Evolutionary conservation across 208 protist genomes (phyloP).

Genomic region (Acanthamoeba sp.): DNA sequence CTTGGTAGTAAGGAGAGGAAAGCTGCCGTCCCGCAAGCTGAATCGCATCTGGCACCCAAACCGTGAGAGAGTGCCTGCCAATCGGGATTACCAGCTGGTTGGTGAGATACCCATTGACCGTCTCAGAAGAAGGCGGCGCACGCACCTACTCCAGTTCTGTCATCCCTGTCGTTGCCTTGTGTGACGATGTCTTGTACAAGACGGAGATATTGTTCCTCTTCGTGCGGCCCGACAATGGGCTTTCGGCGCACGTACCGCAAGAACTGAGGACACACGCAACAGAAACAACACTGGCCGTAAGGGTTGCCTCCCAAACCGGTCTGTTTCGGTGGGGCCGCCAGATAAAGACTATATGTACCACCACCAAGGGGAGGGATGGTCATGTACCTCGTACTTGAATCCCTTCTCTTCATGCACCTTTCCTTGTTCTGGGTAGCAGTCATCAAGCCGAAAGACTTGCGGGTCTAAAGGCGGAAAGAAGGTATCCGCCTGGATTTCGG

Average conservation of each 20-base stretch:
- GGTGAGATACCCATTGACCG: no score
- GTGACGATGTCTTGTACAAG: conserved; percentile 86
- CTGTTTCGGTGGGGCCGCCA: no score
- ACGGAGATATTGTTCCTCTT: conserved; percentile 85
- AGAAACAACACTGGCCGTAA: not conserved
- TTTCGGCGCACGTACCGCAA: not conserved
- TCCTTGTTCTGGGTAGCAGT: not conserved
- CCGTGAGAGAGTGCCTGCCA: conserved; percentile 91
- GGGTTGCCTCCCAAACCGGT: no score
- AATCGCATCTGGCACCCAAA: conserved; percentile 99
- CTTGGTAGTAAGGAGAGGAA: conserved; percentile 99
- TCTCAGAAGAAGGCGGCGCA: not conserved
- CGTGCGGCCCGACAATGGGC: not conserved
- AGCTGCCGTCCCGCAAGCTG: conserved; percentile 93
- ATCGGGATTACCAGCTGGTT: no score
- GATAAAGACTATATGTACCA: no score
- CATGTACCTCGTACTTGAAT: not conserved
- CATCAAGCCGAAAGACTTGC: not conserved
- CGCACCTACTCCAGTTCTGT: conserved; percentile 96
- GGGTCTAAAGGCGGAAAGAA: conserved; percentile 31
- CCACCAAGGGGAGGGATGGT: not conserved
- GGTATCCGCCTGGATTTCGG: conserved; percentile 17
- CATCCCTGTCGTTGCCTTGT: conserved; percentile 84
- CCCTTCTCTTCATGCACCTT: conserved; percentile 47
- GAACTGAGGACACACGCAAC: not conserved